These are phyloP conservation scores for Coemansia nantahalensis DNA, from an alignment of 192 early-diverging fungal species.

Conservation along the genomic window DNA sequence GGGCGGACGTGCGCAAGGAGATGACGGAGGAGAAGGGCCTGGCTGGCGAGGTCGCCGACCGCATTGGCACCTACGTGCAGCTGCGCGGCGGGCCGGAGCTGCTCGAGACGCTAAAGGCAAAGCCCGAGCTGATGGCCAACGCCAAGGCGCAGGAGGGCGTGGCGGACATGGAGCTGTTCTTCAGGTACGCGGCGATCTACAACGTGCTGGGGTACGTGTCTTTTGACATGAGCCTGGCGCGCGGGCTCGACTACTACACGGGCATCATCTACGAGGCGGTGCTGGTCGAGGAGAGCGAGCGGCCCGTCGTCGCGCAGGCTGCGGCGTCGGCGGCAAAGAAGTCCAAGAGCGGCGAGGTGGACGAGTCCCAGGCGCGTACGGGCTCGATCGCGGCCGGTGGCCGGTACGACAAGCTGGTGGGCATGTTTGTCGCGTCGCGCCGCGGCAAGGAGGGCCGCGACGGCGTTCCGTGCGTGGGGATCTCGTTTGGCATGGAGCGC, in stretches of 20 bases:
- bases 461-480: conserved; percentile 89
- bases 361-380: conserved; percentile 79
- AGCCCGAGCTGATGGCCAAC: conserved; percentile 66
- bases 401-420: conserved; percentile 96
- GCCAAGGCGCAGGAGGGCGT: conserved; percentile 73
- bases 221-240: conserved; percentile 94
- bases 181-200: conserved; percentile 82
- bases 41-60: conserved; percentile 72
- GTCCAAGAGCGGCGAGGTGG: conserved; percentile 34
- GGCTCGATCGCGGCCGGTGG: conserved; percentile 97
- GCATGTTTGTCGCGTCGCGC: conserved; percentile 75
- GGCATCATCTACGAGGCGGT: conserved; percentile 99
- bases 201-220: conserved; percentile 65
- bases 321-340: conserved; percentile 10
- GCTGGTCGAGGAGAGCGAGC: conserved; percentile 43
- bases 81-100: conserved; percentile 76
- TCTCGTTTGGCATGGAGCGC: conserved; percentile 95
- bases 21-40: conserved; percentile 95
- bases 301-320: conserved; percentile 22
- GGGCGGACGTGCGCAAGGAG: conserved; percentile 91
- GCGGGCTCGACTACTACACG: conserved; percentile 98
- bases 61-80: conserved; percentile 90
- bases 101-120: conserved; percentile 64
- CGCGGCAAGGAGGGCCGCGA: conserved; percentile 56
- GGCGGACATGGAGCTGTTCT: conserved; percentile 81